Evolutionary conservation across 768 basidiomycete genomes (phyloP).

Genomic region (Tricholoma furcatifolium): DNA sequence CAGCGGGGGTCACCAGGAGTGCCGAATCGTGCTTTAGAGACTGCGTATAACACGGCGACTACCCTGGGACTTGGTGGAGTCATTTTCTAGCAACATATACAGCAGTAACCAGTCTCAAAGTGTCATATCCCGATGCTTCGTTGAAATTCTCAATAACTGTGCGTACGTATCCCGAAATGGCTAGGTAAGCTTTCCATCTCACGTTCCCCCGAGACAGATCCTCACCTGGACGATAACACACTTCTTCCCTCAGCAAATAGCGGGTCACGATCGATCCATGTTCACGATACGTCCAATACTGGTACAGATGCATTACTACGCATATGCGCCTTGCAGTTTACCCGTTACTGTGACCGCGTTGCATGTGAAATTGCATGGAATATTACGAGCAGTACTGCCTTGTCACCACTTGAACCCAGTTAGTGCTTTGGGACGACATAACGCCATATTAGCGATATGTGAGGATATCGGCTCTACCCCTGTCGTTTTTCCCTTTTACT

Average conservation of each 20-base stretch:
- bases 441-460: too few relatives aligned
- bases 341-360: conserved; percentile 38
- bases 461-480: too few relatives aligned
- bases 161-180: conserved; percentile 8
- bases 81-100: conserved; percentile 14
- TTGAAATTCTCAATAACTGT: conserved; percentile 33
- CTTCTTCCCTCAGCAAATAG: conserved; percentile 37
- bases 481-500: too few relatives aligned
- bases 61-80: conserved; percentile 30
- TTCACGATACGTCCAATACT: conserved; percentile 29
- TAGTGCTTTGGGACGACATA: too few relatives aligned
- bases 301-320: conserved; percentile 33
- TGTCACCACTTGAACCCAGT: conserved; percentile 34
- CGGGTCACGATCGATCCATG: conserved; percentile 38
- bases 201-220: conserved; percentile 31
- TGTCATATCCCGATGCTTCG: conserved; percentile 36
- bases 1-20: conserved; percentile 35
- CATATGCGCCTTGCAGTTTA: conserved; percentile 36
- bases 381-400: conserved; percentile 29
- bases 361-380: conserved; percentile 40
- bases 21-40: conserved; percentile 35
- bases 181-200: neutral
- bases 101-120: conserved; percentile 37
- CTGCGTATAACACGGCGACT: conserved; percentile 30
- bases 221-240: conserved; percentile 36